A percentile compares a stretch with the other conserved stretches of the same genome.
These are phyloP conservation scores for Wallacemonas sp. DNA, from an alignment of 208 protist species.

Conservation along the genomic window DNA sequence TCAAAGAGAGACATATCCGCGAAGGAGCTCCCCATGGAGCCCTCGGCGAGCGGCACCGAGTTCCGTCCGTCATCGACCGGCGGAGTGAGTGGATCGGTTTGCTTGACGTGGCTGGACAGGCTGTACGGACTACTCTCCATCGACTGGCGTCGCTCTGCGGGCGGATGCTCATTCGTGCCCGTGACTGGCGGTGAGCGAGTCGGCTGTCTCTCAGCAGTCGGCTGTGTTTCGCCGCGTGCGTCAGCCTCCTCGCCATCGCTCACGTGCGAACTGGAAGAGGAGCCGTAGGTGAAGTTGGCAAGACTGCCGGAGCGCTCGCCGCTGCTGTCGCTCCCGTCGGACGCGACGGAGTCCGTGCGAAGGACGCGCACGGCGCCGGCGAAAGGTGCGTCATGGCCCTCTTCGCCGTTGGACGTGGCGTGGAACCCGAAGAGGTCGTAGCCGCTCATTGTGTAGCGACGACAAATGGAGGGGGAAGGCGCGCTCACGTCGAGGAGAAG, in stretches of 20 bases:
- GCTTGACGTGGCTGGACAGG: too few relatives aligned
- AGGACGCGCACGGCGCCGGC: neutral
- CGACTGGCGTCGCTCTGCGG: too few relatives aligned
- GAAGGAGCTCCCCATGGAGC: neutral
- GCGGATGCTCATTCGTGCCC: too few relatives aligned
- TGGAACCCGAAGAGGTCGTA: conserved; percentile 12
- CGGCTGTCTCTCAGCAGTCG: too few relatives aligned
- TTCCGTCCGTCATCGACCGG: too few relatives aligned
- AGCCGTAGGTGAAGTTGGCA: conserved; percentile 1
- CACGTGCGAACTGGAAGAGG: neutral
- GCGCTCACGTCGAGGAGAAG: neutral
- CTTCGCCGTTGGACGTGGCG: neutral
- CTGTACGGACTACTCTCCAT: too few relatives aligned
- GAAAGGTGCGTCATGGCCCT: neutral
- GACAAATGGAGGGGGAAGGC: neutral
- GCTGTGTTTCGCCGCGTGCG: too few relatives aligned
- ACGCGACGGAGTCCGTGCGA: neutral
- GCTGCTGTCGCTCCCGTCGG: neutral
- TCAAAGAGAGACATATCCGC: neutral
- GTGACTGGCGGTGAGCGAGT: too few relatives aligned
- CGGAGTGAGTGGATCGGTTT: too few relatives aligned
- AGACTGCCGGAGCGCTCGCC: neutral
- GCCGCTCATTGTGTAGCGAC: conserved; percentile 11
- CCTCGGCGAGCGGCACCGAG: too few relatives aligned
- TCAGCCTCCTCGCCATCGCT: neutral